These are phyloP conservation scores for Artomyces pyxidatus DNA, from an alignment of 768 basidiomycete genomes.

Conservation along the genomic window DNA sequence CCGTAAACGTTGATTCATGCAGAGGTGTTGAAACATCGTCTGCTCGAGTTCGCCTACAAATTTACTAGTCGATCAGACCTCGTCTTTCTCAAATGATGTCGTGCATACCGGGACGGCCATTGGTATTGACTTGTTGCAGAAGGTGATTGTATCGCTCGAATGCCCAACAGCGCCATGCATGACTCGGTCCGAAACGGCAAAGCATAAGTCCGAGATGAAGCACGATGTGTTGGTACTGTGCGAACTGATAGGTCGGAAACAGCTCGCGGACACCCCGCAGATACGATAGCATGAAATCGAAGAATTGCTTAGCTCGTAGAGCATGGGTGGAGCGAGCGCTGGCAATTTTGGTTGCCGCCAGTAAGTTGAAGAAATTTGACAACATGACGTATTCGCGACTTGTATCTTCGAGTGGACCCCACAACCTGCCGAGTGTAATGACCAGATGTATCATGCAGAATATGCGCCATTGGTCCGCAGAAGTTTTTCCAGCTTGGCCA, in stretches of 20 bases:
- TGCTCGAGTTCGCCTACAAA: constrained; percentile 23
- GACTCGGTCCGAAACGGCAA: constrained; percentile 26
- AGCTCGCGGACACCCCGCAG: constrained; percentile 22
- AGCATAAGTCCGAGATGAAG: constrained; percentile 29
- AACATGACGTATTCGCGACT: not conserved
- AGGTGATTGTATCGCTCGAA: constrained; percentile 29
- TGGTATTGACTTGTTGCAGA: constrained; percentile 23
- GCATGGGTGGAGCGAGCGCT: constrained; percentile 18
- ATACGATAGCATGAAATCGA: constrained; percentile 24
- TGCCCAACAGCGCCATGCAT: constrained; percentile 28
- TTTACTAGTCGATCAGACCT: not conserved
- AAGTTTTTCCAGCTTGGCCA: constrained; percentile 15
- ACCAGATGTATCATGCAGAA: constrained; percentile 13
- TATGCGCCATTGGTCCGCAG: constrained; percentile 18
- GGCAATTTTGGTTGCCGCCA: constrained; percentile 25
- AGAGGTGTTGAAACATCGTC: constrained; percentile 20
- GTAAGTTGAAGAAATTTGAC: constrained; percentile 23
- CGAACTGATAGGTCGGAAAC: constrained; percentile 22
- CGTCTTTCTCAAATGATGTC: not conserved
- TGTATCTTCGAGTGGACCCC: constrained; percentile 5
- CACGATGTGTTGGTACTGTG: constrained; percentile 31
- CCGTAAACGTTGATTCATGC: constrained; percentile 18
- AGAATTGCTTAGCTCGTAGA: constrained; percentile 19
- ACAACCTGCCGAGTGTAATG: constrained; percentile 14
- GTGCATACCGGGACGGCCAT: constrained; percentile 24